Base-by-base conservation (phyloP, 805 yeast species). In the Saccharomycopsis selenospora region DNA sequence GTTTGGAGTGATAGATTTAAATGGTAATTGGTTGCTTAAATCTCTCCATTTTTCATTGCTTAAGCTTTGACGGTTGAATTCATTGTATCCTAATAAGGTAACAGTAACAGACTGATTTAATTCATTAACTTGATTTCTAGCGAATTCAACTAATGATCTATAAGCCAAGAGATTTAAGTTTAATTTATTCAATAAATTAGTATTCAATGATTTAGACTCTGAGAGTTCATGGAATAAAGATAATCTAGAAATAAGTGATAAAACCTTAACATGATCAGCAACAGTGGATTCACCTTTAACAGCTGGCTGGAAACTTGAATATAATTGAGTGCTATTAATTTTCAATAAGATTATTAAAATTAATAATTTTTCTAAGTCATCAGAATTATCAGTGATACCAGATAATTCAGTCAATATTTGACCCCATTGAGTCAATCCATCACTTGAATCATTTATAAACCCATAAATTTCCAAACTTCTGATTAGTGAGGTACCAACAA, bases 111-210 rank as follows among this genome's bases (percentile, higher is more conserved):
- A 69, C 55, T 79, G 83, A 25, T 79, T 60, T n/a, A 80, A 63
- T 54, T 79, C 80, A 51, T 77, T 72, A 24, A 79, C 60, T 38
- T 71, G 71, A 20, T 63, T 65, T 26, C 72, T 72, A 43, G 83
- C 62, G 43, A 74, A 74, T 47, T 78, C 72, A 42, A 83, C 61
- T 48, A 79, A 77, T 17, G 88, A 80, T 59, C 89, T 74, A 61
- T 82, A 84, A 40, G 78, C 75, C 43, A 85, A 67, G 29, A 86
- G 67, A 33, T 77, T 73, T 55, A 82, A 76, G 14, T 87, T 84
- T 28, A 87, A 69, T 11, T 88, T 89, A 2, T 90, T 90, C 41
- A 51, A 42, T 13, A 17, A 36, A 11, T 43, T 45, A 11, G 42
- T 28, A 28, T 48, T 75, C 73, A 64, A 77, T 81, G 44, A 74